Percentiles rank a stretch among this genome's conserved stretches.
Conservation (phyloP, 2,329 filamentous ascomycete genomes). For the Fusarium xyrophilum region DNA sequence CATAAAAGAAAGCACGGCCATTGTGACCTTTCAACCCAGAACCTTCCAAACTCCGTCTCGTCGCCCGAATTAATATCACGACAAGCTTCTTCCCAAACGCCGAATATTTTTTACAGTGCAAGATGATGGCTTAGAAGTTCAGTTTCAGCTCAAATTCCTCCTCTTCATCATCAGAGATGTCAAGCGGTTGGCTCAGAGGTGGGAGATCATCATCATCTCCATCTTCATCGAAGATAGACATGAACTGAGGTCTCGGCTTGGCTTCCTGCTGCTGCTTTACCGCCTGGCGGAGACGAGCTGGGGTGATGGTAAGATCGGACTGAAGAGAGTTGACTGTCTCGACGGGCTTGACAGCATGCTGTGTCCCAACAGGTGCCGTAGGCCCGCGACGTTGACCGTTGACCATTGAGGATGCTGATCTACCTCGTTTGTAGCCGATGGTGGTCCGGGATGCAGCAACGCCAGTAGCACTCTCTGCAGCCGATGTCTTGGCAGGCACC, state of each 20-base stretch:
- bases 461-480: conserved; percentile 66
- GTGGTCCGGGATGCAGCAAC: conserved; percentile 78
- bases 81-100: conserved; percentile 28
- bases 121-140: conserved; percentile 36
- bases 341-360: conserved; percentile 26
- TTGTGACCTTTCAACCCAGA: background rate
- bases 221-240: conserved; percentile 65
- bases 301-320: conserved; percentile 55
- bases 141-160: conserved; percentile 64
- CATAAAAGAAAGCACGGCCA: background rate
- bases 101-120: conserved; percentile 25
- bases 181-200: conserved; percentile 36
- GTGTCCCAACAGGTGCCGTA: conserved; percentile 17
- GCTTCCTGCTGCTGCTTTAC: conserved; percentile 31
- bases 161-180: conserved; percentile 54
- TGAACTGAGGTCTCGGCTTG: conserved; percentile 57
- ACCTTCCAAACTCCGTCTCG: conserved; percentile 22
- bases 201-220: conserved; percentile 47
- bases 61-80: background rate
- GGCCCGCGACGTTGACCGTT: conserved; percentile 40
- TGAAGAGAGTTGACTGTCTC: conserved; percentile 17
- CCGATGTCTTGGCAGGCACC: conserved; percentile 54
- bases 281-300: conserved; percentile 47
- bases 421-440: conserved; percentile 83
- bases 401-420: conserved; percentile 59